Evolutionary conservation across 75 land plant species (phyloP).

Genomic region (Larix kaempferi): DNA sequence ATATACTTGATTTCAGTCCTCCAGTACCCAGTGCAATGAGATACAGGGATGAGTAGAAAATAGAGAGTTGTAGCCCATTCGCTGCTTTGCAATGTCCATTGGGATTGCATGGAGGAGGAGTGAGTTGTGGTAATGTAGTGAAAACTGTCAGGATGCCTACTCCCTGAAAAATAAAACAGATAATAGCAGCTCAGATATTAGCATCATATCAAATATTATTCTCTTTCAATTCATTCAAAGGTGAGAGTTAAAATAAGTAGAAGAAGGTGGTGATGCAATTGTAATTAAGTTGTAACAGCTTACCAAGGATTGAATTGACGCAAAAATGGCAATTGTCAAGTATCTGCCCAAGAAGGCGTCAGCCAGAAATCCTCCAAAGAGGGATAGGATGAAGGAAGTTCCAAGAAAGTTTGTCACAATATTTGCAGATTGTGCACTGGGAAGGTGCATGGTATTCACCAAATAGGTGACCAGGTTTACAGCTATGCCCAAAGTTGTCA

Average conservation of each 20-base stretch:
- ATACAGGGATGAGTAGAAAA: constrained; percentile 59
- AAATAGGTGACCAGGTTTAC: constrained; percentile 42
- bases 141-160: constrained; percentile 41
- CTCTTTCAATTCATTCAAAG: too few species aligned
- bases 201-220: too few species aligned
- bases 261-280: background rate
- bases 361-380: constrained; percentile 84
- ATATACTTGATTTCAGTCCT: constrained; percentile 73
- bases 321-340: constrained; percentile 51
- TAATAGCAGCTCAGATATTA: background rate
- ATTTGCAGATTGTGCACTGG: constrained; percentile 63
- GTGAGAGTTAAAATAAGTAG: too few species aligned
- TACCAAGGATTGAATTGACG: constrained; percentile 47
- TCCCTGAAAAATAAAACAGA: constrained; percentile 42
- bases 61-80: constrained; percentile 29
- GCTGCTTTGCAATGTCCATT: constrained; percentile 33
- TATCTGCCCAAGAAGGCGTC: constrained; percentile 77
- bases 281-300: background rate
- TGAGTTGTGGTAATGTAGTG: constrained; percentile 49
- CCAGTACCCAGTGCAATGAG: constrained; percentile 76
- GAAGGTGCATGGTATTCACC: constrained; percentile 51
- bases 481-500: constrained; percentile 77
- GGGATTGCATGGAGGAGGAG: constrained; percentile 48
- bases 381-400: constrained; percentile 57
- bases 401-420: constrained; percentile 80